These are phyloP conservation scores for Thelonectria blattea DNA, from an alignment of 2,329 filamentous ascomycete species.

Conservation along the genomic window DNA sequence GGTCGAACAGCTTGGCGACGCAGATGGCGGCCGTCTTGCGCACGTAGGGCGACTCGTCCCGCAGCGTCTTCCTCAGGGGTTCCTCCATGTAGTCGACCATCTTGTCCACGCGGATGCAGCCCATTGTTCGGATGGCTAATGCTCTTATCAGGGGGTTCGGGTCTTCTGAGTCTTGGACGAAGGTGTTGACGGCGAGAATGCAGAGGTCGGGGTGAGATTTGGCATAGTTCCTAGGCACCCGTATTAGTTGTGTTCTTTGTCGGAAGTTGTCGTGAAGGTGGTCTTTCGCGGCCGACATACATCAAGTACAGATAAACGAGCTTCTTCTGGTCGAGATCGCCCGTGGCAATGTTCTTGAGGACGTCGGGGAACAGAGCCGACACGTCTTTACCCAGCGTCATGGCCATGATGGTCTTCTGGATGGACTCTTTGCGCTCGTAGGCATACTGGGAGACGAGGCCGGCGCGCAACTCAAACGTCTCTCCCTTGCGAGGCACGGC, in stretches of 20 bases:
- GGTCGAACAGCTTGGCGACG: constrained; percentile 95
- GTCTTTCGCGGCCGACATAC: constrained; percentile 55
- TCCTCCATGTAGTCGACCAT: constrained; percentile 99
- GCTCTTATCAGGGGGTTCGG: constrained; percentile 95
- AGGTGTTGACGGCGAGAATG: constrained; percentile 98
- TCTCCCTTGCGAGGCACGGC: constrained; percentile 94
- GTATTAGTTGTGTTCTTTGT: constrained; percentile 22
- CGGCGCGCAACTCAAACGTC: constrained; percentile 95
- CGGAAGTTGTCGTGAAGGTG: background rate
- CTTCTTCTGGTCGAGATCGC: constrained; percentile 97
- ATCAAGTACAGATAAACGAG: constrained; percentile 98
- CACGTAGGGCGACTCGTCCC: constrained; percentile 97
- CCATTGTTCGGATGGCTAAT: constrained; percentile 96
- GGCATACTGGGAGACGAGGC: constrained; percentile 97
- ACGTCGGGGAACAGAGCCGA: constrained; percentile 97
- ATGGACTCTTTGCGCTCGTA: constrained; percentile 99
- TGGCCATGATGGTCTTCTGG: constrained; percentile 99
- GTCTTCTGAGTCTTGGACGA: constrained; percentile 98
- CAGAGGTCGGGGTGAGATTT: constrained; percentile 98
- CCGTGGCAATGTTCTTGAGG: constrained; percentile 96
- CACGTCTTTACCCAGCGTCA: constrained; percentile 98
- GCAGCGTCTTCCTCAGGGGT: constrained; percentile 90
- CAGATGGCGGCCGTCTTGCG: constrained; percentile 98
- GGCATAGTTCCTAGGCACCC: constrained; percentile 83
- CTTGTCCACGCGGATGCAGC: constrained; percentile 96